Evolutionary conservation across 2,329 filamentous ascomycete genomes (phyloP).

Genomic region (Cadophora sp.): DNA sequence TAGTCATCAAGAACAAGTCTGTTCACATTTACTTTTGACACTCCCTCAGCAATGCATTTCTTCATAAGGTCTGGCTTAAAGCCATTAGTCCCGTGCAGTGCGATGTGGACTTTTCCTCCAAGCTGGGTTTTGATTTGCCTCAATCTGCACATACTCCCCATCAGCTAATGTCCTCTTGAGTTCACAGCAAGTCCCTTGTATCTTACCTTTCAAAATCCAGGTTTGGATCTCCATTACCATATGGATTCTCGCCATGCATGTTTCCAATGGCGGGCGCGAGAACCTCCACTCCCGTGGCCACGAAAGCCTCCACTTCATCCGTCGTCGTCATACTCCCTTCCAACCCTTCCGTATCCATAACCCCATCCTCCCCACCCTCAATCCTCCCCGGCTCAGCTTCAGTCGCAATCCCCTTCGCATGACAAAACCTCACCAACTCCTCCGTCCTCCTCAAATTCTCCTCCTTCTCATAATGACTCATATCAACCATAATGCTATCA

Average conservation of each 20-base stretch:
- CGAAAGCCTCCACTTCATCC: conserved; percentile 68
- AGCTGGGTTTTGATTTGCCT: conserved; percentile 44
- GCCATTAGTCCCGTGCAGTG: conserved; percentile 62
- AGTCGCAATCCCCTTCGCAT: conserved; percentile 69
- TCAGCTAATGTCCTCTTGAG: neutral
- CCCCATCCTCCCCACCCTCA: conserved; percentile 76
- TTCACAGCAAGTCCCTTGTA: neutral
- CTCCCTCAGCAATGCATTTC: conserved; percentile 55
- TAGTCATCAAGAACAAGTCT: conserved; percentile 58
- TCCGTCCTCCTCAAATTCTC: conserved; percentile 72
- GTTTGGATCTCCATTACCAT: conserved; percentile 48
- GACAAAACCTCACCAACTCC: conserved; percentile 56
- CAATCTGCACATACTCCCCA: conserved; percentile 40
- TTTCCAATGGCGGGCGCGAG: conserved; percentile 73
- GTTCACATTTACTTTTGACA: conserved; percentile 63
- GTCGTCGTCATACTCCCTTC: conserved; percentile 67
- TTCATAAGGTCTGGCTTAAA: conserved; percentile 57
- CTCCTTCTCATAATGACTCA: conserved; percentile 74
- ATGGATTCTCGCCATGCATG: conserved; percentile 63
- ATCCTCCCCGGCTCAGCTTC: conserved; percentile 74
- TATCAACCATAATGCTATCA: conserved; percentile 79
- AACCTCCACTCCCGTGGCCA: conserved; percentile 69
- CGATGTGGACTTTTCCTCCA: conserved; percentile 52
- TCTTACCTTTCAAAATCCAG: conserved; percentile 49
- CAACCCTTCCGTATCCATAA: conserved; percentile 69